phyloP scores from a whole-genome alignment of 176 grass and related monocot genomes.

The Areca catechu region DNA sequence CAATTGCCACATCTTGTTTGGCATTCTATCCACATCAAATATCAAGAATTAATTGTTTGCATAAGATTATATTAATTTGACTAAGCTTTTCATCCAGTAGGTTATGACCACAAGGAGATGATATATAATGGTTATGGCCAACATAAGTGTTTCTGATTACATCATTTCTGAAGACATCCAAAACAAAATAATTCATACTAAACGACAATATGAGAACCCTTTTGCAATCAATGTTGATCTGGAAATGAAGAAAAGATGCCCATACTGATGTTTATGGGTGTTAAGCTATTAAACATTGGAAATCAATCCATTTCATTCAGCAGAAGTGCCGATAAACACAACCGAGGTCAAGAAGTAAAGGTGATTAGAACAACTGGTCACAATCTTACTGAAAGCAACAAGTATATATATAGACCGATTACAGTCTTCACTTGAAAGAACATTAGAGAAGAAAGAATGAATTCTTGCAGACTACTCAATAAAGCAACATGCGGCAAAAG shows the following conservation, averaged over 20 bases:
- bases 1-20: background rate
- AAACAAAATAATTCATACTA: background rate
- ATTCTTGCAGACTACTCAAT: conserved; percentile 8
- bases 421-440: background rate
- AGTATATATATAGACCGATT: background rate
- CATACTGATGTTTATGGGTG: background rate
- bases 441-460: background rate
- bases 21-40: background rate
- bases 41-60: background rate
- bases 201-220: background rate
- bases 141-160: background rate
- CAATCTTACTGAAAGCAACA: conserved; percentile 50
- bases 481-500: conserved; percentile 3
- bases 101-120: background rate
- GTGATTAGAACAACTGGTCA: conserved; percentile 44
- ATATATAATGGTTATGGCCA: background rate
- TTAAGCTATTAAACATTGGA: background rate
- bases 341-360: conserved; percentile 41
- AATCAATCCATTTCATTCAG: background rate
- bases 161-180: background rate
- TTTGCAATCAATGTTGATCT: background rate
- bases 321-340: conserved; percentile 23
- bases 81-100: background rate
- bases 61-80: background rate
- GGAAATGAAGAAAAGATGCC: background rate